Base-by-base conservation (phyloP, 371 early-diverging fungal species). In the Amoeboradix gromovi region DNA sequence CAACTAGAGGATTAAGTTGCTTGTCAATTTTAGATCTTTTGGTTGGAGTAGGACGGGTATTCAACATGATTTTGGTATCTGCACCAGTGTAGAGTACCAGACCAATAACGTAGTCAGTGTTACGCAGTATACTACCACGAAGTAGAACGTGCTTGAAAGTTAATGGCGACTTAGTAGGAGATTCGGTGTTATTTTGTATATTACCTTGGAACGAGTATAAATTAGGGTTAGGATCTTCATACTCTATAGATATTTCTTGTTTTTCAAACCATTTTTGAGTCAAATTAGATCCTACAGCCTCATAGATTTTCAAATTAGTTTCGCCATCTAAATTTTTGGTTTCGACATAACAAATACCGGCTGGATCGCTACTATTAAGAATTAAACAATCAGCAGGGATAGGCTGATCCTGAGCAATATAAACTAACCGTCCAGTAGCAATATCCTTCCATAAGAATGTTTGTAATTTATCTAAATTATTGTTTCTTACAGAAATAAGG, bases 281-380 rank as follows among this genome's bases (percentile, higher is more conserved):
- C 28, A 29, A 29, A 29, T 22, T 48, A 5, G 22, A 12, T 5
- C 48, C 48, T 12, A 67, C 29, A 16, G 67, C 67, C 27, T 29
- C 29, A 27, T 67, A 28, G 17, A 84, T 82, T 77, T 95, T 95
- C 27, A 94, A 78, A 73, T 94, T 93, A 27, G 90, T 90, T 76
- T 97, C 98, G 28, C 98, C 98, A 76, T 97, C 94, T 70, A 97
- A 77, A 73, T 91, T 90, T 70, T 89, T 90, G 16, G 98, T 95
- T 77, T 97, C 95, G 31, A 94, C 83, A 77, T 87, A 95, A 75
- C 91, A 90, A 31, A 89, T 81, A 12, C 85, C 86, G 71, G 85
- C 88, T 1, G 86, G 85, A 68, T 92, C 92, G 1, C 87, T 84
- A 1, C 89, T 87, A 1, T 92, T 86, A 5, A 95, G 76, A 66